Evolutionary conservation across 148 eudicot species (phyloP), one percentile per base, ranked within the genome.

Genomic region (Pouteria glomerata): DNA sequence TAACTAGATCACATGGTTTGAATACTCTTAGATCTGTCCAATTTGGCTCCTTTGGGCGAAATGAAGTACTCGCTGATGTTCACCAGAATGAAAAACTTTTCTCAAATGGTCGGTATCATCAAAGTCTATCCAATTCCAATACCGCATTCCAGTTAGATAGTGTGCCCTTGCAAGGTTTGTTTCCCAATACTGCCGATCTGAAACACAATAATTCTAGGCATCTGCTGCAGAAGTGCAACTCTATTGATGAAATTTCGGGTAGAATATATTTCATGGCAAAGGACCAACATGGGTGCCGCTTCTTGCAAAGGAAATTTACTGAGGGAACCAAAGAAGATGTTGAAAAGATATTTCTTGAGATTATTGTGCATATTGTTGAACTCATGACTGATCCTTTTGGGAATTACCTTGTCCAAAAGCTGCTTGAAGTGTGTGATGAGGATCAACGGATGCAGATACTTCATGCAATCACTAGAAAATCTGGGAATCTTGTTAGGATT

Each of bases 391-490:
- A 87, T 63, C 82, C 86, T 4, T 84, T 87, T 63, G 90, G 86
- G 10, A 87, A 87, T 69, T 83, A 87, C 68, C 86, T 88, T 51
- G 75, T 88, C 74, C 89, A 88, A 27, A 88, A 85, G 56, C 74
- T 88, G 16, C 51, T 84, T 66, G 83, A 80, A 13, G 81, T 86
- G 19, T 84, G 86, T 52, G 75, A 67, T 73, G 93, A 80, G 26
- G 86, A 84, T 24, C 93, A 88, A 78, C 78, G 85, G 71, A 72
- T 66, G 77, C 74, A 74, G 29, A 82, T 88, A 72, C 59, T 86
- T 35, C 75, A 66, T 29, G 61, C 60, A 61, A 66, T 84, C 21
- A 84, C 84, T 63, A 70, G 55, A 68, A 74, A 67, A 34, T 81
- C 81, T 13, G 73, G 81, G 13, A 80, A 82, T n/a, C 86, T 88